Percentiles rank a stretch among this genome's conserved stretches.
Conservation (phyloP, 2,329 filamentous ascomycete genomes). For the Claviceps lovelessii region DNA sequence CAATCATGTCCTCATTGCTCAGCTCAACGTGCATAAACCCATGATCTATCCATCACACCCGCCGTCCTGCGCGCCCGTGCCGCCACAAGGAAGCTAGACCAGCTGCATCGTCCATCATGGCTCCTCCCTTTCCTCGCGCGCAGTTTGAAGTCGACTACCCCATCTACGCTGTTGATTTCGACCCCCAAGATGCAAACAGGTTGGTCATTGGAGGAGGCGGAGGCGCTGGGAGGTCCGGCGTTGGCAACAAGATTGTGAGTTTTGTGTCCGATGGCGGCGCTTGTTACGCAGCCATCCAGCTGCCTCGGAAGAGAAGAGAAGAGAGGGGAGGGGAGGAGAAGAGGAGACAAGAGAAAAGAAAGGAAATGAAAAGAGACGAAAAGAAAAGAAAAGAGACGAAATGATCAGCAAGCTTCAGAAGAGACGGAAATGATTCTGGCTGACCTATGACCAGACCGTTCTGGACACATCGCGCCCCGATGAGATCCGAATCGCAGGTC, state of each 20-base stretch:
- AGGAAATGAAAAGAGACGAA: not conserved
- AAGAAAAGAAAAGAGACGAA: not conserved
- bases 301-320: not conserved
- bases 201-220: constrained; percentile 79
- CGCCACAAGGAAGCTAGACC: not conserved
- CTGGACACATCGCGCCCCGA: constrained; percentile 55
- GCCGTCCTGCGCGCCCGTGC: not conserved
- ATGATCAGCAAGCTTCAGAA: no score
- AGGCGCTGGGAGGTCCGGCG: constrained; percentile 64
- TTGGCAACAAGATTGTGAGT: constrained; percentile 74
- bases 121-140: constrained; percentile 32
- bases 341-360: no score
- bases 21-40: not conserved
- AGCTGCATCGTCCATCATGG: constrained; percentile 15
- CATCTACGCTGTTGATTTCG: constrained; percentile 77
- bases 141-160: constrained; percentile 65
- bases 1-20: no score
- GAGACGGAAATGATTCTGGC: not conserved
- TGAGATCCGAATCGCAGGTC: constrained; percentile 49
- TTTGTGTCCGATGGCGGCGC: not conserved
- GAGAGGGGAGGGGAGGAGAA: not conserved
- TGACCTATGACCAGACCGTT: constrained; percentile 37
- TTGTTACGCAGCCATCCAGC: not conserved
- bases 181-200: constrained; percentile 60
- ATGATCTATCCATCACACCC: not conserved